Evolutionary conservation across 2,329 filamentous ascomycete species (phyloP), one percentile per base, ranked within the genome.

Genomic region (Penicillium palitans): DNA sequence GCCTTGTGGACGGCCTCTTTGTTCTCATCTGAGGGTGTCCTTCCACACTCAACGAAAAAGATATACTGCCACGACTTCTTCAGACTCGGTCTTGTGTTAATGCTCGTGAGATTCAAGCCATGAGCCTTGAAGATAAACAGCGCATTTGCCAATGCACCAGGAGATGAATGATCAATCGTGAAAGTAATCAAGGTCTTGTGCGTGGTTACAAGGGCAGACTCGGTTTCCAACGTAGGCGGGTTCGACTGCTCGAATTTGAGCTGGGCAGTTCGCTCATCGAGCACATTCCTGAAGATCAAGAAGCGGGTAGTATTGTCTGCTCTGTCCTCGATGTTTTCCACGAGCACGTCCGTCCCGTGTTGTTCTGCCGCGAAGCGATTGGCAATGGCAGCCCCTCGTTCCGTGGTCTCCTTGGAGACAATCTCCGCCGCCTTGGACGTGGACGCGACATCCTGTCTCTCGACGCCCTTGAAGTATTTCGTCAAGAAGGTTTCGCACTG

Each of bases 11-110:
- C 72, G 12, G 66, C 64, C 24, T 72, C 70, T 51, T 61, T 61
- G 54, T 69, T 68, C 50, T 71, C 65, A 24, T 59, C 60, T 12
- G 67, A 67, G 7, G 65, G 60, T n/a, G 62, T 59, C 15, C 89
- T 88, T 72, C 89, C 84, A 68, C 96, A 92, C 79, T 98, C 93
- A 31, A 97, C 87, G 71, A 98, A 93, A 78, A 98, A 97, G 39
- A 97, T 84, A 77, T 98, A 98, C 72, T 96, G 87, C 85, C 96
- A 98, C 21, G 89, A 86, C 65, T 80, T 78, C 40, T 83, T 79
- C 56, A 90, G 83, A 68, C 90, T 92, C 6, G 93, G 93, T 63
- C 93, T 79, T 64, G 90, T 92, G 72, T 92, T 93, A 74, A 98
- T 96, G 73, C 89, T 93, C 31, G 93, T 97, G 65, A 98, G 78